Evolutionary conservation across 2,329 filamentous ascomycete species (phyloP), one percentile per base, ranked within the genome.

Genomic region (Neonectria coccinea): DNA sequence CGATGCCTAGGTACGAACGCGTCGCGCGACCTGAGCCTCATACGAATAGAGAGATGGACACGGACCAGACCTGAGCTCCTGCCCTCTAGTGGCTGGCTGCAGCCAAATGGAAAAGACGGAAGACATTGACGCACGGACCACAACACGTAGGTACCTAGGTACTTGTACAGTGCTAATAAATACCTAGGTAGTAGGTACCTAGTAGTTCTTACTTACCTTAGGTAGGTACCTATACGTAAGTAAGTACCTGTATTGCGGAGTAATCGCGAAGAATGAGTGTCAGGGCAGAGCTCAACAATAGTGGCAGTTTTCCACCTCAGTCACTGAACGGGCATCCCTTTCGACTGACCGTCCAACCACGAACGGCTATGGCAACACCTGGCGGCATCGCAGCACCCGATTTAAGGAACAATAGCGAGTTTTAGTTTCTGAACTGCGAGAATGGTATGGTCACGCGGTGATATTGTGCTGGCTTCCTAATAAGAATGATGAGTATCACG

Each of bases 21-120:
- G 71, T 73, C 71, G 71, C 71, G 71, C 71, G 67, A 60, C 54
- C 41, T 53, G 53, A 69, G 64, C 56, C 59, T 62, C 64, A 25
- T 25, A 25, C 25, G 25, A 25, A 61, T 39, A 62, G 47, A 51
- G 47, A 51, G 27, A 51, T 51, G 47, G 47, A 33, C 27, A 29
- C 27, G 47, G 47, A 31, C 47, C 16, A 29, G 27, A 27, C 25
- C 16, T 36, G 25, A 39, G 55, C 54, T 54, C 33, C 42, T 63
- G 55, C 12, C 45, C 45, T 51, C 16, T 63, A 42, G 55, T 33
- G 22, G 22, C 22, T 22, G 22, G 22, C 22, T 45, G 7, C 20
- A 53, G 47, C 48, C 31, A n/a, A 50, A 62, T 25, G 25, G 25
- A 25, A 25, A 25, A 25, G 25, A 25, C 22, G 22, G 48, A 54